Base-by-base conservation (phyloP, 352 stramenopile species). In the Pythium phragmitis region DNA sequence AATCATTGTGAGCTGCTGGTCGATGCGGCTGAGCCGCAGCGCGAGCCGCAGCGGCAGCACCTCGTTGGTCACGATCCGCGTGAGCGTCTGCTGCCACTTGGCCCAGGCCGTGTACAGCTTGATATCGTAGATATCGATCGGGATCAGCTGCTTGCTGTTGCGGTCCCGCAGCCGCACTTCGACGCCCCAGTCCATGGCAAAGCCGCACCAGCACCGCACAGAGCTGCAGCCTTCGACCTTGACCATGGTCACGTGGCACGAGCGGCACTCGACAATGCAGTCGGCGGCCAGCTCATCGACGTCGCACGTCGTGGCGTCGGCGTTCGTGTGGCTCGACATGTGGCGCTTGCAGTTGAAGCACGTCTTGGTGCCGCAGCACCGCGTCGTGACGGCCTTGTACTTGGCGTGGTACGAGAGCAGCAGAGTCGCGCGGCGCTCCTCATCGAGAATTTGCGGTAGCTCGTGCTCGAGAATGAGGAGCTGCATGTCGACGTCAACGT, bases 101-200 rank as follows among this genome's bases (percentile, higher is more conserved):
- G 51, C n/a, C 74, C 72, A 82, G 4, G 4, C 21, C 7, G 39
- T 17, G 43, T 58, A 72, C 16, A 56, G 16, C 1, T 69, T 57
- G 30, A 64, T 43, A 57, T 84, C 73, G 49, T 73, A 80, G 0
- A 67, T 39, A 41, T 82, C 73, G 23, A 82, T 69, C 1, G 71
- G 72, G 11, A 82, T 34, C 13, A 80, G 43, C 12, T 68, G 59
- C 2, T 68, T 70, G 16, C 54, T 58, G 41, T 68, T 7, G 17
- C 58, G 61, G n/a, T 69, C 49, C 1, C 58, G 69, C 2, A 63
- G 48, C 7, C 17, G 37, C 19, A 70, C 33, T 39, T 80, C 75
- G 0, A 68, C 16, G 1, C 7, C 17, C 77, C 77, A 84, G 8
- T 30, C n/a, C 64, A 87, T 79, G n/a, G 1, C 12, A 50, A 77